phyloP scores from a whole-genome alignment of 192 early-diverging fungal species.

The Backusella circina region DNA sequence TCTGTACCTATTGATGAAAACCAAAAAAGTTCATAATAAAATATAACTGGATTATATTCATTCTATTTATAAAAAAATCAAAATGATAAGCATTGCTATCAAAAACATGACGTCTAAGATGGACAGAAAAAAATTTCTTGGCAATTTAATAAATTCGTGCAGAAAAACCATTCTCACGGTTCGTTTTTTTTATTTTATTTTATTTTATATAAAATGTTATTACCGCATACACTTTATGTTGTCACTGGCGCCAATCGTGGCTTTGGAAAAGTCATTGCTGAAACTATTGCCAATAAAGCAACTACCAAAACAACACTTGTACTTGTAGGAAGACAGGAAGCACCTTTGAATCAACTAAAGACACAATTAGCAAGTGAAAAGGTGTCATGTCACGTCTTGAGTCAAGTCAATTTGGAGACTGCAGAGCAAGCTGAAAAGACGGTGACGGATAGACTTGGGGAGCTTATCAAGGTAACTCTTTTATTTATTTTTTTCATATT shows the following conservation, averaged over 20 bases:
- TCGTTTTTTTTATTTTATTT: neutral
- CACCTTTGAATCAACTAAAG: conserved; percentile 9
- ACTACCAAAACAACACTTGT: conserved; percentile 38
- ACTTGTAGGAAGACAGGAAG: conserved; percentile 53
- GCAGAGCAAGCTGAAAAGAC: conserved; percentile 7
- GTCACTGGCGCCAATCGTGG: conserved; percentile 69
- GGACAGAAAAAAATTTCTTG: too few species aligned
- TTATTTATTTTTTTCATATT: neutral
- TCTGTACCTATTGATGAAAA: neutral
- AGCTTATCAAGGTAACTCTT: neutral
- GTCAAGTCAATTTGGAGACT: conserved; percentile 8
- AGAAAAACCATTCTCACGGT: conserved; percentile 3
- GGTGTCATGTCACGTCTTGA: neutral
- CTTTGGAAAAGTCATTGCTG: conserved; percentile 56
- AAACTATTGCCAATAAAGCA: conserved; percentile 29
- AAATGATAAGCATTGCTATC: too few species aligned
- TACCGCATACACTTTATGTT: conserved; percentile 37
- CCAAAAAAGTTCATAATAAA: neutral
- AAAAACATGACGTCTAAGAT: too few species aligned
- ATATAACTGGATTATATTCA: neutral
- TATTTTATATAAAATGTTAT: conserved; percentile 4
- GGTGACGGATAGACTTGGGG: neutral
- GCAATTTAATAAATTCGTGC: too few species aligned
- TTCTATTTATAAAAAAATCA: too few species aligned
- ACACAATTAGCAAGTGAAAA: conserved; percentile 18